Base-by-base conservation (phyloP, 2,329 filamentous ascomycete genomes). In the Didymellaceae sp. region DNA sequence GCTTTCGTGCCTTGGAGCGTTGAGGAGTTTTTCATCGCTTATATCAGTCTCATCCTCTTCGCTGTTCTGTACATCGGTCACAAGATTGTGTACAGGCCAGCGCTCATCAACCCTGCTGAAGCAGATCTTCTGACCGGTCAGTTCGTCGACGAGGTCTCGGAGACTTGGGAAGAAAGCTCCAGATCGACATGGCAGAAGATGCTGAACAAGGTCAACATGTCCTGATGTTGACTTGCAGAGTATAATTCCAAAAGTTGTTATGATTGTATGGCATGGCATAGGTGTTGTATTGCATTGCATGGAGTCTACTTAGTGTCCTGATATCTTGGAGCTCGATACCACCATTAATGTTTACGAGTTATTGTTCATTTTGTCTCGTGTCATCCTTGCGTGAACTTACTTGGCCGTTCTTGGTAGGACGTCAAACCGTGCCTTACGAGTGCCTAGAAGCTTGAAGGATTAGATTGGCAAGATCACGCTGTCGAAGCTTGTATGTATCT, bases 41-140 rank as follows among this genome's bases (percentile, higher is more conserved):
- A 75, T 53, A 59, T 75, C 53, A 73, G 70, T 50, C 43, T 75
- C 45, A 73, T 74, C 34, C 60, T 74, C 5, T 74, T 74, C 54
- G 63, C 54, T 2, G 70, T 76, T 0, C 75, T 88, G 0, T 89
- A 87, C 62, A 6, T 82, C 10, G 83, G 79, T 2, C 86, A 88
- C 75, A 93, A 73, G 58, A 20, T 70, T 17, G 44, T 66, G 1
- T 71, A 66, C 17, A 62, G 70, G 47, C 71, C 68, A 37, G 66
- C 66, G 26, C 74, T 78, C 35, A 65, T 79, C 54, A 71, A 68
- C 7, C 61, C 75, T 3, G 53, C 54, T 5, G 74, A 78, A 13
- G 76, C 76, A 8, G 77, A 80, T 54, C 56, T 80, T 14, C 53
- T 75, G 11, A 72, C 70, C 14, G 77, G 77, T 6, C 67, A 74